Evolutionary conservation across 192 early-diverging fungal species (phyloP), one percentile per base, ranked within the genome.

Genomic region (Backusella parvicylindrica): DNA sequence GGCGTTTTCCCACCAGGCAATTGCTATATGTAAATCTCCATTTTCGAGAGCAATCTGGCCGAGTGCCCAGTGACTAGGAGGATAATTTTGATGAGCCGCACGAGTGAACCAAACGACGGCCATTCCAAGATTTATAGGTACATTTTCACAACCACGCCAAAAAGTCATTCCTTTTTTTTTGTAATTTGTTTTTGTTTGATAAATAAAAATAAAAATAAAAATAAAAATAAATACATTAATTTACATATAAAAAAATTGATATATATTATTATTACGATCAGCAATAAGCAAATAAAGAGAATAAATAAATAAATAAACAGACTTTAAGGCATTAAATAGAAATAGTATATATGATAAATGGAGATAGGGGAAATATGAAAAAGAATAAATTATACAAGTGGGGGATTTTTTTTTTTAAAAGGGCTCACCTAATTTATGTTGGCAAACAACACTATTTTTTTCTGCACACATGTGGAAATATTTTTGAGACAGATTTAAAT

Each of bases 1-100:
- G 5, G 79, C 71, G n/a, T 49, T 60, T 47, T 71, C 56, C 71
- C 75, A 81, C 79, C 79, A 81, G 0, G 43, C 53, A 21, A 73
- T 71, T n/a, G 79, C 79, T 16, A 77, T 67, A 33, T 81, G 75
- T 43, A 74, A 37, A 56, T 81, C 75, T 26, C 79, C 79, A 35
- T 76, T 73, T 40, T 81, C 79, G 21, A 75, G 56, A 6, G 79
- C 75, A 36, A 81, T 74, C 37, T 77, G 71, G 1, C 79, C 79
- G 18, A 81, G 71, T 6, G 71, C 77, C 77, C 77, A 78, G 37
- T 73, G 71, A 41, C 77, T 78, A 11, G 70, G 71, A 28, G 71
- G 41, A 30, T 78, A 73, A 11, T 67, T 73, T 49, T 76, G 74
- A 7, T 26, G 40, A 15, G 79, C 79, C 9, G 79, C 71, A 18